Evolutionary conservation across 2,329 filamentous ascomycete genomes (phyloP).

Genomic region (Hymenoscyphus linearis): DNA sequence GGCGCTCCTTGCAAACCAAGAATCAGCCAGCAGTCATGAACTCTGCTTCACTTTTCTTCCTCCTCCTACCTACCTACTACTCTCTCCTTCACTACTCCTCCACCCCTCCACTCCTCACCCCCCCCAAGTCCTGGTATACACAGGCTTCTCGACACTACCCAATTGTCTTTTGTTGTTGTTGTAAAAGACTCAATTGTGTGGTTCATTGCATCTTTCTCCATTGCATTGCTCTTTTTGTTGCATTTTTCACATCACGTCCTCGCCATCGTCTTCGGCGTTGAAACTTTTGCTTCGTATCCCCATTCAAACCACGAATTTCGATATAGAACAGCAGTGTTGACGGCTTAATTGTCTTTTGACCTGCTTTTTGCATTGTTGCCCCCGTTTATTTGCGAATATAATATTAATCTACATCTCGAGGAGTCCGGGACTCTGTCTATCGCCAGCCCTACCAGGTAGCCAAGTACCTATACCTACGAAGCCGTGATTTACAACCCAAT

Average conservation of each 20-base stretch:
- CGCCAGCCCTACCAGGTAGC: conserved; percentile 9
- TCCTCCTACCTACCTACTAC: conserved; percentile 5
- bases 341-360: conserved; percentile 30
- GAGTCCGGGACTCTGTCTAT: conserved; percentile 23
- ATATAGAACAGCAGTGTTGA: conserved; percentile 20
- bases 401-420: conserved; percentile 20
- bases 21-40: background rate
- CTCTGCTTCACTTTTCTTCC: conserved; percentile 4
- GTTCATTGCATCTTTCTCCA: conserved; percentile 7
- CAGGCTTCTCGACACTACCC: background rate
- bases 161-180: conserved; percentile 1
- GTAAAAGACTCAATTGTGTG: conserved; percentile 1
- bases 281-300: background rate
- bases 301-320: background rate
- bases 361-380: conserved; percentile 18
- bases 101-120: conserved; percentile 6
- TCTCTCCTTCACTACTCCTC: conserved; percentile 6
- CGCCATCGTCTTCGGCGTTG: conserved; percentile 1
- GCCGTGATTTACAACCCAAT: background rate
- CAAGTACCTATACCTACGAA: background rate
- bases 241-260: conserved; percentile 6
- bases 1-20: background rate
- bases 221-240: conserved; percentile 8
- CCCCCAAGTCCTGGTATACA: conserved; percentile 2
- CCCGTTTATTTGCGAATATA: conserved; percentile 19